phyloP scores from a whole-genome alignment of 768 basidiomycete species.

The Phaeotremella skinneri region DNA sequence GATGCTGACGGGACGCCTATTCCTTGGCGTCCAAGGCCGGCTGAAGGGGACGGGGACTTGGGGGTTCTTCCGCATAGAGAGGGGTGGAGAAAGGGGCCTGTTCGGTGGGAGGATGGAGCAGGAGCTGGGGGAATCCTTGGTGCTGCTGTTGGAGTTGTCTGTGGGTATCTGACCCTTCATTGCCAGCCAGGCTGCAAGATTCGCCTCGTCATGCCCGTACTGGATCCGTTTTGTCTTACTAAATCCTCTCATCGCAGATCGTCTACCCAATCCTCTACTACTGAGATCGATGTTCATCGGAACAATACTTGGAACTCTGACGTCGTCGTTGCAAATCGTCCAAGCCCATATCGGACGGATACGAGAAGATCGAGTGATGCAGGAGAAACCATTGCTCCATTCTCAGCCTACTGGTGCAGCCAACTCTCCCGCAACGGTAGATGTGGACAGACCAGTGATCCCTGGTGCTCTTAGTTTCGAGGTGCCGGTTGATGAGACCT shows the following conservation, averaged over 20 bases:
- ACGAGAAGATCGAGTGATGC: slow-evolving; percentile 5
- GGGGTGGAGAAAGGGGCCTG: slow-evolving; percentile 33
- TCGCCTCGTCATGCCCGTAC: too few relatives aligned
- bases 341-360: slow-evolving; percentile 30
- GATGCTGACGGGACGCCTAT: background rate
- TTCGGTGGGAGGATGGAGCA: slow-evolving; percentile 43
- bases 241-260: slow-evolving; percentile 20
- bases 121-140: slow-evolving; percentile 41
- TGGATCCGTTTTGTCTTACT: background rate
- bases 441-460: background rate
- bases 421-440: too few relatives aligned
- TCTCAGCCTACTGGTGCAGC: background rate
- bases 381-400: background rate
- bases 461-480: background rate
- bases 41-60: slow-evolving; percentile 7
- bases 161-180: slow-evolving; percentile 29
- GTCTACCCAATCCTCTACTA: slow-evolving; percentile 41
- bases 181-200: too few relatives aligned
- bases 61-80: slow-evolving; percentile 6
- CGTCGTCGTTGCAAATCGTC: slow-evolving; percentile 26
- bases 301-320: slow-evolving; percentile 33
- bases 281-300: slow-evolving; percentile 42
- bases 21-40: background rate
- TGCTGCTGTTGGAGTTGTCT: slow-evolving; percentile 29
- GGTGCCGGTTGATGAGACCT: slow-evolving; percentile 1